Evolutionary conservation across 2,329 filamentous ascomycete genomes (phyloP), one percentile per base, ranked within the genome.

Genomic region (Penicillium expansum): DNA sequence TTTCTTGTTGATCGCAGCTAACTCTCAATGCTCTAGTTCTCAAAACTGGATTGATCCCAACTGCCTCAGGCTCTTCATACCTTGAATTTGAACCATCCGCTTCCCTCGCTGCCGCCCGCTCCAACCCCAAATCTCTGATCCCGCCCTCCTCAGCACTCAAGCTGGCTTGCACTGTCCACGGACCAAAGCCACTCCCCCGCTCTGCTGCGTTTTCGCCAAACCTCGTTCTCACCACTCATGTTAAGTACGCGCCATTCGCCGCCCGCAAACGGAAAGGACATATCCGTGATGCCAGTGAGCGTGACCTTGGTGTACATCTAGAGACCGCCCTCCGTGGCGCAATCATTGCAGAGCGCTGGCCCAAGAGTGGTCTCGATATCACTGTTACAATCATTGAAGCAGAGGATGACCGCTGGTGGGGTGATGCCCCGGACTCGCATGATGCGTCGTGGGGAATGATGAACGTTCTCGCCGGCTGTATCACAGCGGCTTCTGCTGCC

Each of bases 291-390:
- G 82, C 88, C 16, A 88, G 83, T 60, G 94, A 99, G 77, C 85
- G 92, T 49, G 94, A 99, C 71, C 82, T 99, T 2, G 91, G 91
- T 13, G 89, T 92, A 11, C 93, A 97, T 72, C 80, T 99, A 3
- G 92, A 97, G 74, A 93, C 91, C 16, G 92, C 94, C 27, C 80
- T 99, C 49, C 85, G 92, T 33, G 93, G 93, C 1, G 90, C 91
- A 8, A 86, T 97, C 49, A 93, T 97, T 69, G 92, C 91, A 14
- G 92, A 97, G 71, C 83, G 93, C 56, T 99, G 93, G 91, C 94
- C 94, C n/a, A 99, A 99, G 80, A 96, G 91, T 72, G 92, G 91
- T 43, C 87, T 96, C n/a, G 94, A 99, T 71, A 87, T 99, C 39
- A 88, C 96, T 18, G 86, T 99, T 48, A 97, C 92, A 0, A 86